Base-by-base conservation (phyloP, 208 protist species). In the Trypanosoma rangeli region DNA sequence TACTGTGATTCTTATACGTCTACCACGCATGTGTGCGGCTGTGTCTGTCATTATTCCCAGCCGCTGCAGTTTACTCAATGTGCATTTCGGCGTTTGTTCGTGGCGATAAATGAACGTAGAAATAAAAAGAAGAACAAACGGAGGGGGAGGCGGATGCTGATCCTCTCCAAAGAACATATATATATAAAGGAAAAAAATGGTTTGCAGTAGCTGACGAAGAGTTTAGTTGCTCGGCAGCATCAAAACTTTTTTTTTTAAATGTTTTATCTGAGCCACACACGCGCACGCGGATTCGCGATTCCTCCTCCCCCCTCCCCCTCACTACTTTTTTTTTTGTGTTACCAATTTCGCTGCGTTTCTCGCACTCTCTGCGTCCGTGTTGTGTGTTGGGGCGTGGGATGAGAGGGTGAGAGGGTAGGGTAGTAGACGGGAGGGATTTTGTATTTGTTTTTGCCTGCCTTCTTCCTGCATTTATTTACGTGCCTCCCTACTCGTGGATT, bases 381-480 rank as follows among this genome's bases (percentile, higher is more conserved):
- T 46, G 42, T 46, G 1, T 10, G 42, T 1, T 18, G 42, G 42
- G 13, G 8, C 8, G 42, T 1, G 42, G 42, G 13, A 9, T 20
- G 42, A 5, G 42, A 46, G 3, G 42, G 42, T 15, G 42, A 18
- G 42, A 46, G 12, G 42, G 42, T 49, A 16, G 16, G 5, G 2
- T 7, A 24, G 24, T 0, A 5, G 33, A n/a, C 22, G 26, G 33
- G 18, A 44, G 10, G n/a, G 37, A 2, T 55, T 42, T 68, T 37
- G 12, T 37, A n/a, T 57, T 18, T 9, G 7, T 50, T 63, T n/a
- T 71, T 75, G 18, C 49, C 52, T 70, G 70, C 33, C 54, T 49
- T 57, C 57, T 63, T 39, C 44, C 13, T 29, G 33, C 33, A 29
- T 70, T 70, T 44, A 16, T 68, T 39, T n/a, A 15, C 58, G 1